Conservation (phyloP, 108 stramenopile species). For the Cyclotella distinguenda region DNA sequence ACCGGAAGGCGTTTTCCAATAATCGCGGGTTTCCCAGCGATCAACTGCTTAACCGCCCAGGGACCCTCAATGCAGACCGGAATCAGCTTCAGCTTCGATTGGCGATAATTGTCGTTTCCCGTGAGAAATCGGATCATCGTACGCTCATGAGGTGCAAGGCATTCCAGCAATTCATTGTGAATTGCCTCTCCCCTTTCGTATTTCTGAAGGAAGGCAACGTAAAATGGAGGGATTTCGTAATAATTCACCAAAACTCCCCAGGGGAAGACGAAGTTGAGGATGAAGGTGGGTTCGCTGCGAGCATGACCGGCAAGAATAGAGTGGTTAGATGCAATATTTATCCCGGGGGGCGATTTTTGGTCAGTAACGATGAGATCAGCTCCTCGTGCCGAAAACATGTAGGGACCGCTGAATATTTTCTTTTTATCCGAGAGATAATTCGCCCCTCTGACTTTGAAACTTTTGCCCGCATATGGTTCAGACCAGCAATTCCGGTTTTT, state of each 20-base stretch:
- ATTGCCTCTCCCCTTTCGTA: slow-evolving; percentile 36
- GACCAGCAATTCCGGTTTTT: slow-evolving; percentile 75
- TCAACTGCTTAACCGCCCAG: slow-evolving; percentile 49
- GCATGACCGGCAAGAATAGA: slow-evolving; percentile 66
- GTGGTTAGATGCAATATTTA: slow-evolving; percentile 19
- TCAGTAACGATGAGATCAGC: slow-evolving; percentile 82
- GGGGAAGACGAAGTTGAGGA: slow-evolving; percentile 86
- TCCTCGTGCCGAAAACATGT: slow-evolving; percentile 64
- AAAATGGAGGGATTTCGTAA: slow-evolving; percentile 72
- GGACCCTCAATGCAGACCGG: slow-evolving; percentile 42
- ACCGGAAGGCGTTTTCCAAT: slow-evolving; percentile 55
- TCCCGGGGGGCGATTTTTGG: slow-evolving; percentile 19
- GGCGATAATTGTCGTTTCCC: slow-evolving; percentile 55
- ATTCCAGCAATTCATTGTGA: slow-evolving; percentile 34
- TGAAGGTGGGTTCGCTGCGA: slow-evolving; percentile 68
- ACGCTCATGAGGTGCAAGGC: slow-evolving; percentile 48
- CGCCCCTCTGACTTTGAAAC: slow-evolving; percentile 68
- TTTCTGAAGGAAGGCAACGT: slow-evolving; percentile 56
- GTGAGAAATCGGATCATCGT: slow-evolving; percentile 68
- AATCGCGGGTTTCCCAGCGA: slow-evolving; percentile 44
- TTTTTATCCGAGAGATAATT: slow-evolving; percentile 65
- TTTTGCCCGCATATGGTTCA: slow-evolving; percentile 48
- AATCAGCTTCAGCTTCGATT: slow-evolving; percentile 43
- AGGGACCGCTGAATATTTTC: slow-evolving; percentile 63
- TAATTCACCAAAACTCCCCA: slow-evolving; percentile 82